Conservation (phyloP, 2,329 filamentous ascomycete genomes). For the Alternaria angustiovoidea region DNA sequence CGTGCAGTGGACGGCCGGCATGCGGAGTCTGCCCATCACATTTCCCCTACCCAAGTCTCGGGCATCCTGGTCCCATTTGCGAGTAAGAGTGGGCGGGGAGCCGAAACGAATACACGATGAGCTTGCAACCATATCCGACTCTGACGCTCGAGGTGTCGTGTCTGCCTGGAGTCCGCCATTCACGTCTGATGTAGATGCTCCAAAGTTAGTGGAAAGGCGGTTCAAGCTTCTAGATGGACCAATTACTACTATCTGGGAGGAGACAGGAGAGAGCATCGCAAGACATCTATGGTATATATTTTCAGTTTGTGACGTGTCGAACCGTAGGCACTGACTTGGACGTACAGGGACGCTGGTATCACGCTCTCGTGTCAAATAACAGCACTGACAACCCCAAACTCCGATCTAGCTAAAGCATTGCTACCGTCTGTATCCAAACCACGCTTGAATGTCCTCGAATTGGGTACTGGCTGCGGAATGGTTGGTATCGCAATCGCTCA, state of each 20-base stretch:
- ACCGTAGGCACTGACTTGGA: background rate
- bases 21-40: slow-evolving; percentile 54
- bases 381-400: slow-evolving; percentile 46
- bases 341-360: slow-evolving; percentile 64
- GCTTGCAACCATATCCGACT: slow-evolving; percentile 33
- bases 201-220: slow-evolving; percentile 64
- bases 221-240: slow-evolving; percentile 55
- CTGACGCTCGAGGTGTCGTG: slow-evolving; percentile 58
- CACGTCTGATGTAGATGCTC: slow-evolving; percentile 53
- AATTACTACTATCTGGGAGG: slow-evolving; percentile 67
- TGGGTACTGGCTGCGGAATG: slow-evolving; percentile 74
- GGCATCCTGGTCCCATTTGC: slow-evolving; percentile 47
- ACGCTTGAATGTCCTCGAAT: slow-evolving; percentile 62
- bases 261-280: slow-evolving; percentile 76
- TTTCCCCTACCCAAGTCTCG: slow-evolving; percentile 53
- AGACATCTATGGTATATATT: slow-evolving; percentile 70
- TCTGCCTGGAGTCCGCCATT: slow-evolving; percentile 64
- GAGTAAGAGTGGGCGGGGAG: slow-evolving; percentile 52
- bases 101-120: slow-evolving; percentile 38
- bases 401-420: slow-evolving; percentile 7
- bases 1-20: slow-evolving; percentile 55
- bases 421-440: slow-evolving; percentile 2
- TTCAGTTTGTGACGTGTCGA: background rate
- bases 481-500: slow-evolving; percentile 69
- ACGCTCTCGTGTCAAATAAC: slow-evolving; percentile 64